Conservation (phyloP, 2,329 filamentous ascomycete genomes). For the Fusarium kyushuense region DNA sequence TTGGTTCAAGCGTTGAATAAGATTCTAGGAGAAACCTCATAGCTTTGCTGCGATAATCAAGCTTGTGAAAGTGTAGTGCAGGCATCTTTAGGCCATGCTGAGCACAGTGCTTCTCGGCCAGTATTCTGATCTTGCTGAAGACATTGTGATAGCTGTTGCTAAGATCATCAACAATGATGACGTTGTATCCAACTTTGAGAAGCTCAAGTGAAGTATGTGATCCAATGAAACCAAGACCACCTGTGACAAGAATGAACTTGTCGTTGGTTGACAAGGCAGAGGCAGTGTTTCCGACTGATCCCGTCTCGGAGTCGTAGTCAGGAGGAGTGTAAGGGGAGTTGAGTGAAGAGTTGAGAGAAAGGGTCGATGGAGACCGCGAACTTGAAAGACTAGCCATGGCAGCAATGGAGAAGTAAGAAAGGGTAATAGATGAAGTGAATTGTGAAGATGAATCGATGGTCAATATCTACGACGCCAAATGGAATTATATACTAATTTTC, state of each 20-base stretch:
- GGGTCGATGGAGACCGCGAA: constrained; percentile 3
- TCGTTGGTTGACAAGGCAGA: constrained; percentile 6
- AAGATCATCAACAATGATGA: constrained; percentile 61
- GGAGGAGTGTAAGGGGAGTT: background rate
- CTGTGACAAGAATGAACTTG: constrained; percentile 61
- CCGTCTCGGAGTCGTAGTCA: background rate
- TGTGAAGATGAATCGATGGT: too few species aligned
- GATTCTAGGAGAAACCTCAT: constrained; percentile 55
- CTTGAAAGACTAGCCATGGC: too few species aligned
- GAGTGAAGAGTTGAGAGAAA: background rate
- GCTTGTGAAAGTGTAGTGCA: constrained; percentile 53
- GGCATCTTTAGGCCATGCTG: constrained; percentile 30
- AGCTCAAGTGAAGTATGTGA: constrained; percentile 67
- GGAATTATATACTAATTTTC: too few species aligned
- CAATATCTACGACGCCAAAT: too few species aligned
- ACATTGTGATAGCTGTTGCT: constrained; percentile 56
- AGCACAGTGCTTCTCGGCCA: constrained; percentile 24
- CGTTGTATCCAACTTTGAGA: constrained; percentile 65
- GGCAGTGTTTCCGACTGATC: background rate
- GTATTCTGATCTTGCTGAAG: constrained; percentile 29
- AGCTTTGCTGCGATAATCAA: constrained; percentile 54
- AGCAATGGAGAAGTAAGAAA: too few species aligned
- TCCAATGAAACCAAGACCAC: constrained; percentile 67
- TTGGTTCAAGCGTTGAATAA: constrained; percentile 45
- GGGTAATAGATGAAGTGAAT: too few species aligned